phyloP scores from a whole-genome alignment of 495 filamentous ascomycete species.

The Hypoxylon intermedium region DNA sequence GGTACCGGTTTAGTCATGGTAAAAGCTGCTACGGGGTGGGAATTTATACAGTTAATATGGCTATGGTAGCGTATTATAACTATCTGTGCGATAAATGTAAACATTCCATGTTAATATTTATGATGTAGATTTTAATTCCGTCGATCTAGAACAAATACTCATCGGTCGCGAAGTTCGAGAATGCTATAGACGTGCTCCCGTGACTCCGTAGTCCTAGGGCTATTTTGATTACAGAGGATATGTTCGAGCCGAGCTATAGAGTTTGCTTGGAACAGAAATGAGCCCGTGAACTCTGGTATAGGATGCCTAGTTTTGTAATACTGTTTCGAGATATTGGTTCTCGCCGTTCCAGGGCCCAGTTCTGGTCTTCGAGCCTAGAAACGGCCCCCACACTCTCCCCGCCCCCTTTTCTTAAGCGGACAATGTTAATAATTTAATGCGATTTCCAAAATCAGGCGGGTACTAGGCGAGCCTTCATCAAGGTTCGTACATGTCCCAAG shows the following conservation, averaged over 20 bases:
- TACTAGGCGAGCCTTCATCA: too few species aligned
- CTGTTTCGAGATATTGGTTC: not conserved
- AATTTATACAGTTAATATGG: too few species aligned
- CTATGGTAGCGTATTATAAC: too few species aligned
- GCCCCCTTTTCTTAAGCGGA: too few species aligned
- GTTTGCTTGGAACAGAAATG: not conserved
- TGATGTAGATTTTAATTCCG: not conserved
- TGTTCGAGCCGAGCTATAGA: not conserved
- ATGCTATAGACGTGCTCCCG: not conserved
- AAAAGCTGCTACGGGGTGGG: too few species aligned
- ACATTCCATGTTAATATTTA: too few species aligned
- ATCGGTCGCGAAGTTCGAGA: not conserved
- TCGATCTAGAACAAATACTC: not conserved
- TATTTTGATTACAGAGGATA: not conserved
- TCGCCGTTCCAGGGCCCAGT: not conserved
- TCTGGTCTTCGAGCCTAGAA: not conserved
- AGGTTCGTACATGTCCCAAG: too few species aligned
- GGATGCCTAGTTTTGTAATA: not conserved
- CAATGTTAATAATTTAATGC: too few species aligned
- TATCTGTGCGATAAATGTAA: too few species aligned
- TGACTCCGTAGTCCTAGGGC: not conserved
- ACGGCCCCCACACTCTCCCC: constrained; percentile 35
- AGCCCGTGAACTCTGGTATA: not conserved
- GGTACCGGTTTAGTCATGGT: too few species aligned
- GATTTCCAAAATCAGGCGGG: too few species aligned